These are phyloP conservation scores for Thinopyrum obtusiflorum DNA, from an alignment of 202 grass and related monocot genomes.

Conservation along the genomic window DNA sequence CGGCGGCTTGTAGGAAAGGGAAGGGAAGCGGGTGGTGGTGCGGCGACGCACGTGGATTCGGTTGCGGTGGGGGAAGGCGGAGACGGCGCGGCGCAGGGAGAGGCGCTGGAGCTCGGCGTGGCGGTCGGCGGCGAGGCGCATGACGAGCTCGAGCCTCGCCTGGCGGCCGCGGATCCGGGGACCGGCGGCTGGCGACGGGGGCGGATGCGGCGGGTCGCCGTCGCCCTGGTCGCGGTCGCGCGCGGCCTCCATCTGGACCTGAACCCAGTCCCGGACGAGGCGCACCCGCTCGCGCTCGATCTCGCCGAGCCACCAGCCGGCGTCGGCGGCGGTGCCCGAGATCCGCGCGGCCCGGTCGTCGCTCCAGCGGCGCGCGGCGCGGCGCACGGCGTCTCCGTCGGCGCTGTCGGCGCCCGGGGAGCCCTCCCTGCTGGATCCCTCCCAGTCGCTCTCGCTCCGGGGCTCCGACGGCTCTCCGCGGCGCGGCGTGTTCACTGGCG, in stretches of 20 bases:
- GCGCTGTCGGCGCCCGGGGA: conserved; percentile 43
- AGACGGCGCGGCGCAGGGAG: conserved; percentile 56
- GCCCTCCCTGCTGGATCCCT: conserved; percentile 56
- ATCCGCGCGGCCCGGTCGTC: conserved; percentile 25
- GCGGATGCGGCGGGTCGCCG: conserved; percentile 19
- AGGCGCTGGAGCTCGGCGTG: conserved; percentile 74
- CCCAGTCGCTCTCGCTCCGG: conserved; percentile 49
- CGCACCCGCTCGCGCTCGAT: conserved; percentile 57
- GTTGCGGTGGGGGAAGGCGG: conserved; percentile 73
- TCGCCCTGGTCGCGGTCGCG: conserved; percentile 18
- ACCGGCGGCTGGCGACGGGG: conserved; percentile 22
- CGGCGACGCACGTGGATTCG: conserved; percentile 68
- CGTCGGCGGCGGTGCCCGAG: conserved; percentile 4
- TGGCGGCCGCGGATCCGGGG: conserved; percentile 76
- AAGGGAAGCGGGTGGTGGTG: too few relatives aligned
- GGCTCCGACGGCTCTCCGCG: conserved; percentile 33
- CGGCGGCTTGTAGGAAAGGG: not conserved
- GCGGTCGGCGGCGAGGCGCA: conserved; percentile 77
- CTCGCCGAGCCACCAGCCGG: conserved; percentile 41
- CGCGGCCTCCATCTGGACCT: conserved; percentile 53
- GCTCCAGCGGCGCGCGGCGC: conserved; percentile 46
- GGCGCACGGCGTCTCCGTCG: conserved; percentile 22
- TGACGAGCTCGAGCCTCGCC: conserved; percentile 76
- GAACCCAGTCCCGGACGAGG: conserved; percentile 61
- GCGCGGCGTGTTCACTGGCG: conserved; percentile 6